Evolutionary conservation across 768 basidiomycete species (phyloP).

Genomic region (Guyanaporus albipodus): DNA sequence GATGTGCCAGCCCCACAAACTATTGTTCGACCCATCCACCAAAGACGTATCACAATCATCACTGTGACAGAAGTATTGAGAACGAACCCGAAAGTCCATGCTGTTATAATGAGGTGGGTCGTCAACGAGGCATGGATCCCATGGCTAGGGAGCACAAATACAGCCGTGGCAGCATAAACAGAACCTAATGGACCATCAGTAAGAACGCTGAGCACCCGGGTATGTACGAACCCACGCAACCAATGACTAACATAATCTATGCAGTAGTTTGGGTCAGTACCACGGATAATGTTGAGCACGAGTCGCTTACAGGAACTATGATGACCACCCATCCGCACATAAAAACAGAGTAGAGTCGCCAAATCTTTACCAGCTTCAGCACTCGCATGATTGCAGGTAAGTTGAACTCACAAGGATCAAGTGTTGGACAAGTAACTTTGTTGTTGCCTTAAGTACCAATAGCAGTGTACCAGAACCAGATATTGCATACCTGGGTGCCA

Average conservation of each 20-base stretch:
- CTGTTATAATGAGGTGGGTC: not conserved
- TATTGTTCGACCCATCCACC: not conserved
- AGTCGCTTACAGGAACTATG: not conserved
- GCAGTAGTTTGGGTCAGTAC: not conserved
- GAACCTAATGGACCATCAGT: not conserved
- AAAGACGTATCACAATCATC: not conserved
- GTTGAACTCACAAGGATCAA: not conserved
- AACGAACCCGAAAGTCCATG: not conserved
- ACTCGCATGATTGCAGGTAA: not conserved
- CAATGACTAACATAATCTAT: not conserved
- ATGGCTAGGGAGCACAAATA: not conserved
- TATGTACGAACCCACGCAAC: not conserved
- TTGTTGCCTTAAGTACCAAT: not conserved
- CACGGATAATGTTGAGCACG: not conserved
- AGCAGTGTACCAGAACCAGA: not conserved
- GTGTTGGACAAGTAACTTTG: not conserved
- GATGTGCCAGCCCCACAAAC: not conserved
- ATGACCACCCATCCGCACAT: not conserved
- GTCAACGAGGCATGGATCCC: not conserved
- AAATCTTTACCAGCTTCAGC: not conserved
- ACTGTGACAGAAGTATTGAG: not conserved
- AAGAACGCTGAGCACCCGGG: not conserved
- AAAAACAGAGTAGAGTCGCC: conserved; percentile 4
- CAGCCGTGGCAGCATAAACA: not conserved
- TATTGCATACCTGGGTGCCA: not conserved